Base-by-base conservation (phyloP, 768 basidiomycete species). In the Russula emetica region DNA sequence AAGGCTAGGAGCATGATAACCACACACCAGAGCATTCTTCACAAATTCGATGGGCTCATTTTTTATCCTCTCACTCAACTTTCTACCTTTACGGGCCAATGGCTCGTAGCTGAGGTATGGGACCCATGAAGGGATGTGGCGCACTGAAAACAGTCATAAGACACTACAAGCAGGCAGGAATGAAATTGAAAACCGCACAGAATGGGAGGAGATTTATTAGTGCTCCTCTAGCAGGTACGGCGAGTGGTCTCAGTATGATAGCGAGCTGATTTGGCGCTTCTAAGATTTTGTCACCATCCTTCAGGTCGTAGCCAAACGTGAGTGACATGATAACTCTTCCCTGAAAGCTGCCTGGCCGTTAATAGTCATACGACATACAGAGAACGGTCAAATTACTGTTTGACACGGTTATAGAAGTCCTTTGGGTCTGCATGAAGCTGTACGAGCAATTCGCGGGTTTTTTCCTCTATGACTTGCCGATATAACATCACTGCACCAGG, bases 201-300 rank as follows among this genome's bases (percentile, higher is more conserved):
- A 66, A 54, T 45, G 66, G 66, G 40, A 66, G 22, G 11, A 44
- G n/a, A 22, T 66, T 66, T 2, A 57, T 49, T 3, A 66, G 11
- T 5, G 26, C 18, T 14, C 51, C 55, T 7, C 64, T 61, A 24
- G 66, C 64, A 24, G 66, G 66, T 9, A 66, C 3, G 13, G 22
- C 2, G 7, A 54, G 13, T 1, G 2, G 30, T 2, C n/a, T 6
- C n/a, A 38, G 1, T 1, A 62, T 1, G 4, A 49, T 20, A 1
- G 1, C 0, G 9, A 18, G 16, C 13, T 54, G 11, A 1, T 18
- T 16, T 1, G 61, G 42, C 2, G 55, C 16, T 22, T 3, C 28
- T 9, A 57, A 8, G 1, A 57, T 57, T 2, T 52, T 11, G 8
- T 66, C 64, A 26, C 34, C 13, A 6, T 44, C 32, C 4, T 58